Conservation (phyloP, 768 basidiomycete species). For the Holtermannia corniformis region DNA sequence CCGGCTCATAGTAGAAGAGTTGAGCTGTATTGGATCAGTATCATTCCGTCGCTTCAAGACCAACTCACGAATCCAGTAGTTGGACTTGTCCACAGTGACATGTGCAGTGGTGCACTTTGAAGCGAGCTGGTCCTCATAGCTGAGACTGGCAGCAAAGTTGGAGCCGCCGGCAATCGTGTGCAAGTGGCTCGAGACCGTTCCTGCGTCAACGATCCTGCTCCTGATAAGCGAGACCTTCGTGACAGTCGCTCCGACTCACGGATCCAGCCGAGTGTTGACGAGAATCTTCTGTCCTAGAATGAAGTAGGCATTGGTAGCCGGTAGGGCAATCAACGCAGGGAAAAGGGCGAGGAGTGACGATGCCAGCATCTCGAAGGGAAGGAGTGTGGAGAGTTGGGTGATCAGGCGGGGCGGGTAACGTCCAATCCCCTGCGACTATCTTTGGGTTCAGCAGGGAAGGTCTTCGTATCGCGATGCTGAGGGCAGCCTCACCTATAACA, state of each 20-base stretch:
- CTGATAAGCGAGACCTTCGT: too few relatives aligned
- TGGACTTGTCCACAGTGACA: constrained; percentile 40
- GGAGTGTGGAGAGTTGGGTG: neutral
- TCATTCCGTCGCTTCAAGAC: neutral
- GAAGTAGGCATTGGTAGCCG: constrained; percentile 29
- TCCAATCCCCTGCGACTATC: too few relatives aligned
- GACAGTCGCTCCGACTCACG: too few relatives aligned
- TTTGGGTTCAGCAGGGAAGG: too few relatives aligned
- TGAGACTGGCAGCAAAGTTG: constrained; percentile 35
- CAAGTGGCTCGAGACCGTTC: constrained; percentile 25
- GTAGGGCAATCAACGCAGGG: constrained; percentile 14
- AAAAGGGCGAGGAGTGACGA: constrained; percentile 10
- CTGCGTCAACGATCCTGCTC: constrained; percentile 35
- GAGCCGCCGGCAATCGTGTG: constrained; percentile 43
- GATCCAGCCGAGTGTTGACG: constrained; percentile 37
- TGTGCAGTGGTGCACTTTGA: constrained; percentile 40
- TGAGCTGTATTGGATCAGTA: constrained; percentile 20
- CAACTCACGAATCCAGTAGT: constrained; percentile 36
- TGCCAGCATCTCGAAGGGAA: neutral
- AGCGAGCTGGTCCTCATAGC: constrained; percentile 30
- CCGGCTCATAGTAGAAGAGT: constrained; percentile 40
- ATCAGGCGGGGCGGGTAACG: neutral
- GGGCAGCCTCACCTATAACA: too few relatives aligned
- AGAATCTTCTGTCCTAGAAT: constrained; percentile 35
- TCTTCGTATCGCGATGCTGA: too few relatives aligned